Conservation (phyloP, 495 filamentous ascomycete species). For the Hypoxylon trugodes region DNA sequence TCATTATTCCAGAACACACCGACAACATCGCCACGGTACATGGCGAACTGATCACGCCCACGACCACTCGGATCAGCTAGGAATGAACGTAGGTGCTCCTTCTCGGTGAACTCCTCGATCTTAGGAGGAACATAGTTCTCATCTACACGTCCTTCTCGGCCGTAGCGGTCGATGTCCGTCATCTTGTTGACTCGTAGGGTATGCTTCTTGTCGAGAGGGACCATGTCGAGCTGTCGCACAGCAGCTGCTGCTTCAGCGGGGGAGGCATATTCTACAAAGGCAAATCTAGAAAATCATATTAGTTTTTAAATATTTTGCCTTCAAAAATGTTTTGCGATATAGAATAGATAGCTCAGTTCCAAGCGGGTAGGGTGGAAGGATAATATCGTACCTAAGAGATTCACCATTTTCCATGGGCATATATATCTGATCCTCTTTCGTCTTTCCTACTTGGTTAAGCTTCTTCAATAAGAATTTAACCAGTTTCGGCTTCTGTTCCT, state of each 20-base stretch:
- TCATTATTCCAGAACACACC: conserved; percentile 99
- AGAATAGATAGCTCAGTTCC: not conserved
- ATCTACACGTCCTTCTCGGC: conserved; percentile 88
- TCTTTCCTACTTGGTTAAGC: conserved; percentile 82
- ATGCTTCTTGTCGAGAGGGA: conserved; percentile 93
- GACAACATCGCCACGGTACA: conserved; percentile 88
- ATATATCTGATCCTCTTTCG: conserved; percentile 83
- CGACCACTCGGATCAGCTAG: conserved; percentile 84
- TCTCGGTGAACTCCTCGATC: conserved; percentile 82
- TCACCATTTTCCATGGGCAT: conserved; percentile 89
- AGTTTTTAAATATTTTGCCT: conserved; percentile 1
- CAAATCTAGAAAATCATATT: conserved; percentile 67
- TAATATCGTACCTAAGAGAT: conserved; percentile 76
- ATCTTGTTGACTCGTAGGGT: conserved; percentile 95
- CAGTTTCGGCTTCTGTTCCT: conserved; percentile 86
- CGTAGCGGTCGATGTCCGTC: conserved; percentile 96
- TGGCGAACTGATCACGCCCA: conserved; percentile 91
- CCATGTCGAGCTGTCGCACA: conserved; percentile 81
- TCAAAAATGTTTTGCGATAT: not conserved
- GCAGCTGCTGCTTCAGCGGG: conserved; percentile 88
- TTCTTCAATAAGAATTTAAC: conserved; percentile 94
- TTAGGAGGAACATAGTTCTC: conserved; percentile 84
- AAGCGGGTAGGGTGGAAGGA: no score
- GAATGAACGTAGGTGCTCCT: conserved; percentile 95
- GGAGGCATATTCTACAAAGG: conserved; percentile 96